These are phyloP conservation scores for Penicillium atrosanguineum DNA, from an alignment of 495 filamentous ascomycete genomes.

Conservation along the genomic window DNA sequence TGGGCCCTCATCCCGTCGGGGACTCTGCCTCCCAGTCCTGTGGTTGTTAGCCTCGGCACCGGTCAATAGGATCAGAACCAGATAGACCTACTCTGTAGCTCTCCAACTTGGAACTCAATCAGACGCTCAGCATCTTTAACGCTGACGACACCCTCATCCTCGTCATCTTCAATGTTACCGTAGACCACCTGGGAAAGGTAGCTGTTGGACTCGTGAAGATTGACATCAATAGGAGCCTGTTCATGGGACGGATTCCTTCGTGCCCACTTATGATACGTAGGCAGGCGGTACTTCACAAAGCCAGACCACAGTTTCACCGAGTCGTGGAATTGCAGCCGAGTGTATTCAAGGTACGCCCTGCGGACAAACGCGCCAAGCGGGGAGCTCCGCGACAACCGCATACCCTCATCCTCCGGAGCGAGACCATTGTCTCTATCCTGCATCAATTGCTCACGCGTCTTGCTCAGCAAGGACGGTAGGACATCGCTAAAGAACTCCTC, in stretches of 20 bases:
- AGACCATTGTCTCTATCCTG: constrained; percentile 51
- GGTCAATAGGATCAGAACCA: not conserved
- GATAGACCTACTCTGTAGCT: constrained; percentile 69
- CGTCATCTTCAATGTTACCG: constrained; percentile 52
- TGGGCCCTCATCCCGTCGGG: constrained; percentile 64
- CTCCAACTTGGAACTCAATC: constrained; percentile 82
- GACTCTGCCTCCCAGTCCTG: constrained; percentile 65
- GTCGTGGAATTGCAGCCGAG: constrained; percentile 74
- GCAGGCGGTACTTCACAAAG: constrained; percentile 75
- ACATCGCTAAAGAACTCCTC: constrained; percentile 61
- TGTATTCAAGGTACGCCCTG: constrained; percentile 74
- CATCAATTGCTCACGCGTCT: constrained; percentile 54
- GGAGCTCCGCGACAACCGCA: constrained; percentile 63
- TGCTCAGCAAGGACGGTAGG: constrained; percentile 55
- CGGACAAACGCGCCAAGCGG: constrained; percentile 85
- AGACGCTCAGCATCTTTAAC: constrained; percentile 81
- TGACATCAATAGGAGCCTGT: constrained; percentile 66
- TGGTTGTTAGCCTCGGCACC: constrained; percentile 23
- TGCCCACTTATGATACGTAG: constrained; percentile 68
- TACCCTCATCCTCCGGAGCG: constrained; percentile 38
- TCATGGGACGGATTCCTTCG: constrained; percentile 61
- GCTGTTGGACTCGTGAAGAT: constrained; percentile 48
- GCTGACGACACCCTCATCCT: constrained; percentile 53
- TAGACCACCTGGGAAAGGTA: constrained; percentile 61
- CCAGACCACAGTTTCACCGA: constrained; percentile 71